Conservation (phyloP, 1,139 yeast species). For the Sugiyamaella grinbergsii region DNA sequence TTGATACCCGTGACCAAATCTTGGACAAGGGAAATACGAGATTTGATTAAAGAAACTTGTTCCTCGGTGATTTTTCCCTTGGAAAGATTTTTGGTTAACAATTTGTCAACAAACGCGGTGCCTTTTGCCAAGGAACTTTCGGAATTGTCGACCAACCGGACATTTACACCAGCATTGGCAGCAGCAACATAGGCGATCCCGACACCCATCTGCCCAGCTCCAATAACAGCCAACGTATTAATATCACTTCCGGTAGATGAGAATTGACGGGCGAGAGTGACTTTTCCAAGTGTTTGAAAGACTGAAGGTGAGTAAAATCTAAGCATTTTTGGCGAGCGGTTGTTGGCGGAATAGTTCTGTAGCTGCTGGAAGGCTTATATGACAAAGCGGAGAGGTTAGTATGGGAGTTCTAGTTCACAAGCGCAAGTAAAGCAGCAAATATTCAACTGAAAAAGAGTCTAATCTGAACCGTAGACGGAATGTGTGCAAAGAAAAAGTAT, state of each 20-base stretch:
- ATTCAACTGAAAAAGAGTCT: no score
- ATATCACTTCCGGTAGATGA: constrained; percentile 8
- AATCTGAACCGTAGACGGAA: no score
- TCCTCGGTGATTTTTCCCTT: constrained; percentile 43
- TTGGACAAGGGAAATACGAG: constrained; percentile 37
- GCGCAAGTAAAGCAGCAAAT: no score
- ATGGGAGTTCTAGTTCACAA: no score
- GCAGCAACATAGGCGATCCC: constrained; percentile 51
- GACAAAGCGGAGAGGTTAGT: background rate
- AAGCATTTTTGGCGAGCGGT: no score
- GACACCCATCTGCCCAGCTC: constrained; percentile 47
- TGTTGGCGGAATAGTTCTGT: no score
- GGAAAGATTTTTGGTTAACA: constrained; percentile 44
- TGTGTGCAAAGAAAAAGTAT: no score
- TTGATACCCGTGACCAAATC: constrained; percentile 37
- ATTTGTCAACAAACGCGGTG: constrained; percentile 42
- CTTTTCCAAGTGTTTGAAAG: background rate
- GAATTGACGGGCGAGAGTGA: constrained; percentile 2
- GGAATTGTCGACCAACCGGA: constrained; percentile 43
- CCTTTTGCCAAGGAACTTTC: constrained; percentile 42
- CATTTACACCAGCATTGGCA: constrained; percentile 44
- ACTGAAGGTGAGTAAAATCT: background rate
- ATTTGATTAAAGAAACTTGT: constrained; percentile 39
- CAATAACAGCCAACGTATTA: constrained; percentile 41
- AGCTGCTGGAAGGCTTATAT: no score